Base-by-base conservation (phyloP, 768 basidiomycete species). In the Saitozyma sp. region DNA sequence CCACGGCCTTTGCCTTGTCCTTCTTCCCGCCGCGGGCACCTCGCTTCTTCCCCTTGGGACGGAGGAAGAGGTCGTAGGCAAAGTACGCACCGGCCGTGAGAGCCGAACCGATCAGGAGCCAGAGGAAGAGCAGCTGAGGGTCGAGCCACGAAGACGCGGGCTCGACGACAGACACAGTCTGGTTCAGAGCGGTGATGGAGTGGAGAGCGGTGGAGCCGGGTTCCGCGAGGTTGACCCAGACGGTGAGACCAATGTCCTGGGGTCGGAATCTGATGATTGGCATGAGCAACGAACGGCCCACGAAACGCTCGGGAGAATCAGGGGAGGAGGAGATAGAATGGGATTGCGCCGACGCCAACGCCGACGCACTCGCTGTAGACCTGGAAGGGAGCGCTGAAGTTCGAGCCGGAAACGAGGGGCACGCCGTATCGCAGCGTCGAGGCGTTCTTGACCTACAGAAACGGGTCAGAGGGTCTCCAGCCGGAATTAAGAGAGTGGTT, bases 151-250 rank as follows among this genome's bases (percentile, higher is more conserved):
- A 67, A 2, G 64, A 54, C n/a, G 64, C 51, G n/a, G 75, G 77
- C 66, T 81, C 80, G 19, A 77, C 72, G 46, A 82, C 71, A n/a
- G 73, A 70, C 54, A 80, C 78, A 17, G 77, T 79, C 40, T 76
- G 77, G 68, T 81, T 81, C 61, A 74, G 72, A 0, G 79, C 81
- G n/a, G 77, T 77, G 20, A 75, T 48, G 45, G 64, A 66, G 58
- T 73, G 69, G 9, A 75, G 57, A 41, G 56, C 40, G n/a, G 66
- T 64, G 16, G 65, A 56, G 6, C 65, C 58, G 2, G 39, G 13
- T 39, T 71, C 67, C 41, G 58, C 59, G 43, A 79, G 56, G 64
- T 79, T 74, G 48, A 73, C 76, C 74, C 76, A 79, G 49, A 79
- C 68, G 8, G 78, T 79, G 41, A 79, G 58, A 49, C 78, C 78